Evolutionary conservation across 2,329 filamentous ascomycete species (phyloP).

Genomic region (Hymenoscyphus infarciens): DNA sequence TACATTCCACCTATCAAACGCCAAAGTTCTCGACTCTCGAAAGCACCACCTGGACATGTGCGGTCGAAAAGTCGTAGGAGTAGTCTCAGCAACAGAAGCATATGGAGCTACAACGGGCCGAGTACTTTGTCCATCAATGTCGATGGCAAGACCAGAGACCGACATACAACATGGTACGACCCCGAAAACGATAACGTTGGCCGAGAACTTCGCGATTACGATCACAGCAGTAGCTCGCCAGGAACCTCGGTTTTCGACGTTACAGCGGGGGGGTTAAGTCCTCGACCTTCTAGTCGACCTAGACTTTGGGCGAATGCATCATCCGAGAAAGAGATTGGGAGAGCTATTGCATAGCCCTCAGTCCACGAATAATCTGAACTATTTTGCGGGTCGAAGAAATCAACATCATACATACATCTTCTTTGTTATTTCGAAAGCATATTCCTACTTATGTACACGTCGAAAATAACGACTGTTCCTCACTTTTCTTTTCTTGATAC

Average conservation of each 20-base stretch:
- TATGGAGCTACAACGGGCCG: constrained; percentile 25
- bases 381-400: constrained; percentile 11
- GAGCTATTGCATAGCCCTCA: constrained; percentile 27
- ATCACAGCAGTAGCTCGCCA: constrained; percentile 22
- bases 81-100: constrained; percentile 31
- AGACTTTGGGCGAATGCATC: constrained; percentile 18
- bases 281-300: constrained; percentile 26
- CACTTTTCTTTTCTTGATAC: background rate
- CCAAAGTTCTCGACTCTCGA: constrained; percentile 52
- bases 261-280: constrained; percentile 24
- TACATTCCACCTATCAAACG: constrained; percentile 53
- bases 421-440: constrained; percentile 4
- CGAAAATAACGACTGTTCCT: background rate
- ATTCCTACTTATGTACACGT: background rate
- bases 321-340: constrained; percentile 25
- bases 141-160: constrained; percentile 22
- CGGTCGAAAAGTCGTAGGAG: constrained; percentile 33
- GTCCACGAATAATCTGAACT: background rate
- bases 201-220: constrained; percentile 16
- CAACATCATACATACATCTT: constrained; percentile 2
- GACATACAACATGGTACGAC: constrained; percentile 26
- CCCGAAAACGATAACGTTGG: constrained; percentile 23
- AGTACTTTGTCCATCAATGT: constrained; percentile 13
- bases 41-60: constrained; percentile 35
- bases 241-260: constrained; percentile 26